Conservation (phyloP, 2,329 filamentous ascomycete genomes). For the Colletotrichum sansevieriae region DNA sequence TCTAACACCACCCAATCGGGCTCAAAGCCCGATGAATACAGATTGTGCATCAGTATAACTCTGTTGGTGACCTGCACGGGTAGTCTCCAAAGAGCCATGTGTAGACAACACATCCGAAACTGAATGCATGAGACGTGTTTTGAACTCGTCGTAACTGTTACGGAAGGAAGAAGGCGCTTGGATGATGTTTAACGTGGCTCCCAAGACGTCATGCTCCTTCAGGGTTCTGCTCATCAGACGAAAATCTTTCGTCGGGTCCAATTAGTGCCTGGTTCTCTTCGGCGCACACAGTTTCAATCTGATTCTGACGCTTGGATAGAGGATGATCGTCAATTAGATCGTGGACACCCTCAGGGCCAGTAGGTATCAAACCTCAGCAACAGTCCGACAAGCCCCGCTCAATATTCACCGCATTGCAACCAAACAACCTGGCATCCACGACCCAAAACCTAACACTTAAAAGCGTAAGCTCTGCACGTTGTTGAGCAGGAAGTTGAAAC, state of each 20-base stretch:
- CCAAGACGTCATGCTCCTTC: not conserved
- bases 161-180: not conserved
- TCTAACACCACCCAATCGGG: no score
- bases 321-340: not conserved
- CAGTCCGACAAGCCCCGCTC: not conserved
- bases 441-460: not conserved
- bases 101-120: not conserved
- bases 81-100: no score
- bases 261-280: not conserved
- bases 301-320: not conserved
- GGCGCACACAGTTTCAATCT: not conserved
- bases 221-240: not conserved
- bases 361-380: not conserved
- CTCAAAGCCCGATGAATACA: no score
- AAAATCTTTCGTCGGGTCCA: not conserved
- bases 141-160: constrained; percentile 1
- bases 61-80: no score
- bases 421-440: not conserved
- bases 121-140: not conserved
- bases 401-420: not conserved
- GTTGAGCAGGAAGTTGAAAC: constrained; percentile 40
- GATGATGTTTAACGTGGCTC: not conserved
- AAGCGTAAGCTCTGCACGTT: constrained; percentile 33
- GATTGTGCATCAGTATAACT: no score
- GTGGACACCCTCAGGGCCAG: not conserved